Evolutionary conservation across 1,139 yeast species (phyloP), one percentile per base, ranked within the genome.

Genomic region (Entelexis paramagnoliae): DNA sequence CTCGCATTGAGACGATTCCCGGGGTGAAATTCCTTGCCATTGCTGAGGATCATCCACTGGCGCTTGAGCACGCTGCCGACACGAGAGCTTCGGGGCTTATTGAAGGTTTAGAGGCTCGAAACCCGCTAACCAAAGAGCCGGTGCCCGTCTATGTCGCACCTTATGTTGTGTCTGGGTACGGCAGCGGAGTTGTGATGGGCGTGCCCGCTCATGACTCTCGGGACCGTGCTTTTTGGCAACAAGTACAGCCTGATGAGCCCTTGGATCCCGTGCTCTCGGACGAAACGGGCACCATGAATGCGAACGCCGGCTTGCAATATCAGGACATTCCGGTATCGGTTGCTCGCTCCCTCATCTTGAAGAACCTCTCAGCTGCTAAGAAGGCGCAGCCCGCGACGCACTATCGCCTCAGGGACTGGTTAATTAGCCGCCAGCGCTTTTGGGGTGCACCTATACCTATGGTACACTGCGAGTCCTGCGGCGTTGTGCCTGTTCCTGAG

Each of bases 391-490:
- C 62, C 7, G 72, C 77, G 2, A 74, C 75, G 0, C 83, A 39
- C 44, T 36, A 35, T 17, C 50, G 80, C 60, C 70, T 91, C 33
- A 74, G 96, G 59, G 98, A 91, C 64, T 91, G 98, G 98, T 74
- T 91, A 35, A 83, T 91, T 42, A 82, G 94, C 63, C 78, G 98
- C 62, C 98, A 91, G 68, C 72, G 98, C 55, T 91, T 84, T 65
- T 91, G 98, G 98, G 98, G 98, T 29, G 94, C 97, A 0, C 98
- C 98, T 3, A 91, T 91, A 52, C 98, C 98, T 2, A 86, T 91
- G 35, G 72, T 91, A 24, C 94, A 91, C 61, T 91, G 98, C 69
- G 75, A 75, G 9, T 60, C 67, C 5, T 91, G 98, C 72, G 98
- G 98, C 1, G 70, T 81, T 0, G 95, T 87, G 1, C 83, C 96